These are phyloP conservation scores for Paxillus rubicundulus DNA, from an alignment of 768 basidiomycete genomes.

Conservation along the genomic window DNA sequence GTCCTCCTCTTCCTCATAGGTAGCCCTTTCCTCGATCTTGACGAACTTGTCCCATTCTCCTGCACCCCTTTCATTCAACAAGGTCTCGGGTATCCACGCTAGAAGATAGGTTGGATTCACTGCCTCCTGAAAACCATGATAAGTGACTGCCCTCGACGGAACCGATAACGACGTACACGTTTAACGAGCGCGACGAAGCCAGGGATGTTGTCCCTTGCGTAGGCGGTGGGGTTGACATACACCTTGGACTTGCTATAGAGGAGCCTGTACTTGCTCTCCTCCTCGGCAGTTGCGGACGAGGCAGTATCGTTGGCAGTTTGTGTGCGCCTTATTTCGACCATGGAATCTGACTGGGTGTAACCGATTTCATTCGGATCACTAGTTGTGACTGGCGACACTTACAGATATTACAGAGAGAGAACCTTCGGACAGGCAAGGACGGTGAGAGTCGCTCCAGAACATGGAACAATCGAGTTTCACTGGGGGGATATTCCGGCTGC, in stretches of 20 bases:
- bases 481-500: not conserved
- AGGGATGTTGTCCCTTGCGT: conserved; percentile 88
- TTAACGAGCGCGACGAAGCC: conserved; percentile 93
- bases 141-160: conserved; percentile 5
- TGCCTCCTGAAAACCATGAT: conserved; percentile 53
- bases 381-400: conserved; percentile 18
- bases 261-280: conserved; percentile 66
- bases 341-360: conserved; percentile 46
- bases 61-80: conserved; percentile 78
- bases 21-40: conserved; percentile 70
- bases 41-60: conserved; percentile 90
- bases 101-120: conserved; percentile 74
- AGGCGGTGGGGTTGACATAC: conserved; percentile 92
- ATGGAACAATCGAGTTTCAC: conserved; percentile 5
- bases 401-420: conserved; percentile 49
- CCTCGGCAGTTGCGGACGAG: conserved; percentile 31
- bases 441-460: conserved; percentile 18
- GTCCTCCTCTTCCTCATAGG: conserved; percentile 64
- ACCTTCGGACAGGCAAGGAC: conserved; percentile 41
- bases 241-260: conserved; percentile 93
- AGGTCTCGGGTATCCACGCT: conserved; percentile 89
- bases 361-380: conserved; percentile 6
- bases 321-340: conserved; percentile 71
- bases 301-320: conserved; percentile 15
- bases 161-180: conserved; percentile 51